Percentiles rank a stretch among this genome's conserved stretches.
phyloP scores from a whole-genome alignment of 2,329 filamentous ascomycete genomes.

The Colletotrichum musicola region DNA sequence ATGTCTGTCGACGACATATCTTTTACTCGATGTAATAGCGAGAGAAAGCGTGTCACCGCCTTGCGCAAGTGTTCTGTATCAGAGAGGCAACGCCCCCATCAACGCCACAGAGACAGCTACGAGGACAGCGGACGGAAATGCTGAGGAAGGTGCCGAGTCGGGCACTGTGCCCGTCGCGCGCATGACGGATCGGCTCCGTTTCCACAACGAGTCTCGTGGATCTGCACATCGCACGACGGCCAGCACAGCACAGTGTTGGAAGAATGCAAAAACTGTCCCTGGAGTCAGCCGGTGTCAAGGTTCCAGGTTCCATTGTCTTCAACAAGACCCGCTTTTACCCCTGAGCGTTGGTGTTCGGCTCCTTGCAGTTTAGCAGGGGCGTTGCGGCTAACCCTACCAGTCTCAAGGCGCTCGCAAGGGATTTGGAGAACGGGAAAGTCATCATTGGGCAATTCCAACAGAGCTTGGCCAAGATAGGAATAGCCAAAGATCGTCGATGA shows the following conservation, averaged over 20 bases:
- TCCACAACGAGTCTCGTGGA: constrained; percentile 19
- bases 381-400: constrained; percentile 30
- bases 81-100: constrained; percentile 2
- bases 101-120: constrained; percentile 15
- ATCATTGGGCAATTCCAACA: constrained; percentile 39
- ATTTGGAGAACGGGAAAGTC: constrained; percentile 4
- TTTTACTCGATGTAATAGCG: too few relatives aligned
- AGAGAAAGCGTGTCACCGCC: too few relatives aligned
- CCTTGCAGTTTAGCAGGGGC: constrained; percentile 31
- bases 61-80: background rate
- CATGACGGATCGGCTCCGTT: constrained; percentile 37
- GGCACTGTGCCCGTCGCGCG: constrained; percentile 28
- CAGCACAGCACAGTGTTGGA: constrained; percentile 34
- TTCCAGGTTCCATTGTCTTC: constrained; percentile 33
- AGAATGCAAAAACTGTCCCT: constrained; percentile 21
- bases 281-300: constrained; percentile 14
- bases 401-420: constrained; percentile 1
- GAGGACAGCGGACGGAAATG: constrained; percentile 6
- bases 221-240: constrained; percentile 11
- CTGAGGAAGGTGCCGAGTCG: background rate
- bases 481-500: constrained; percentile 40
- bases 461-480: constrained; percentile 37
- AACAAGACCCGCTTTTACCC: constrained; percentile 43
- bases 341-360: constrained; percentile 39
- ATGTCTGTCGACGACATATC: too few relatives aligned